Base-by-base conservation (phyloP, 371 early-diverging fungal genomes). In the Mortierella sp. region DNA sequence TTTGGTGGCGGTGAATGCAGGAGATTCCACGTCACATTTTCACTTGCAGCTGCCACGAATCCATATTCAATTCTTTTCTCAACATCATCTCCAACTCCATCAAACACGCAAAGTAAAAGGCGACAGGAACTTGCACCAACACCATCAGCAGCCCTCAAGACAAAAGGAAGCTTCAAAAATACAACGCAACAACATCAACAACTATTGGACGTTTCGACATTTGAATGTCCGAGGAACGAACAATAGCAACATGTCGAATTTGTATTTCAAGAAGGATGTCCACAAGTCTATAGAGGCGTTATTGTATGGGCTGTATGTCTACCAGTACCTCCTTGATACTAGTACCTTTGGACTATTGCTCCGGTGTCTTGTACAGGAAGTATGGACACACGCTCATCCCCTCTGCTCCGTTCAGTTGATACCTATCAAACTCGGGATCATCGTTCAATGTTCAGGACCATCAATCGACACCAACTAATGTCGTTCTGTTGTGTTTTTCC, bases 251-350 rank as follows among this genome's bases (percentile, higher is more conserved):
- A 79, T 83, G 80, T 74, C 78, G 42, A 79, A 73, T 31, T 73
- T 71, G n/a, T 86, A 75, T 58, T 86, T 77, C 72, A 75, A 74
- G 48, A 86, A 78, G 76, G 86, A 86, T 76, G 77, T 82, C 55
- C 79, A 77, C 72, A 79, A 82, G 78, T 82, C 86, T 28, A 77
- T 86, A 60, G 86, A 86, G 45, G 73, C 60, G 1, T 48, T 86
- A 19, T 78, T 86, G 54, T 79, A 82, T 55, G 80, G 82, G 4
- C 80, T 86, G 48, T 86, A 73, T 79, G 82, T 82, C 55, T 86
- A 86, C 71, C 76, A 82, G 28, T 86, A 86, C 57, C 60, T 86
- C 28, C 50, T 86, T 48, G 86, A 86, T 48, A 82, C 86, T n/a
- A 86, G 78, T 73, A 82, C 82, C 0, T 55, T 80, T 28, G 80